Base-by-base conservation (phyloP, 2,329 filamentous ascomycete genomes). In the Stachybotrys echinatus region DNA sequence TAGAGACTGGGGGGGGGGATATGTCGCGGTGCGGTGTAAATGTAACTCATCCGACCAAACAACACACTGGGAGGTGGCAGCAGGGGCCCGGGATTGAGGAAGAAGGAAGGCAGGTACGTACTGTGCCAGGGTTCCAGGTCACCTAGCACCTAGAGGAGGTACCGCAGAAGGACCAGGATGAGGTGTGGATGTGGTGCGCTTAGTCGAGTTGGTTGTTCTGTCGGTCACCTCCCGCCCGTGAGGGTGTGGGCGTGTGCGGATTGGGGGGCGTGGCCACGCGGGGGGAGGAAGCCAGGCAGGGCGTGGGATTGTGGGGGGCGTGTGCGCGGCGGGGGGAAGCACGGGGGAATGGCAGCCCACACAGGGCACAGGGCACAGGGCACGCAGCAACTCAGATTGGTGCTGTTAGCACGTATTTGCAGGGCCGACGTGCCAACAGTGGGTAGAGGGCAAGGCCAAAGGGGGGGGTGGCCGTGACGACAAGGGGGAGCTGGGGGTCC, bases 1-100 rank as follows among this genome's bases (percentile, higher is more conserved):
- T 34, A n/a, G n/a, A n/a, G n/a, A 59, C 59, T 54, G 55, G 55
- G 59, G 60, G 61, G 60, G 22, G 27, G 48, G 48, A n/a, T n/a
- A n/a, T n/a, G 50, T 45, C 34, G 38, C 50, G 56, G 51, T 48
- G 46, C 49, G 48, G 42, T 45, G 43, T 45, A 45, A 45, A 45
- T 45, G 43, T 45, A 45, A 22, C 23, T n/a, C 21, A 27, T 45
- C 22, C 6, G 22, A 45, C 22, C 43, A 21, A 45, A 34, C 43
- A 18, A 23, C 17, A 17, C 19, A 45, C 19, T 21, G 19, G 12
- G 19, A 27, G 23, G 43, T 18, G 21, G 10, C 38, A 40, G 38
- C 38, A 40, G 38, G 38, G 38, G 38, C 38, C 38, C 19, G 38
- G 38, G 38, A 18, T 8, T 14, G 38, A 20, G 18, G 38, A 40